These are phyloP conservation scores for Shiraia sp. DNA, from an alignment of 2,329 filamentous ascomycete genomes.

Conservation along the genomic window DNA sequence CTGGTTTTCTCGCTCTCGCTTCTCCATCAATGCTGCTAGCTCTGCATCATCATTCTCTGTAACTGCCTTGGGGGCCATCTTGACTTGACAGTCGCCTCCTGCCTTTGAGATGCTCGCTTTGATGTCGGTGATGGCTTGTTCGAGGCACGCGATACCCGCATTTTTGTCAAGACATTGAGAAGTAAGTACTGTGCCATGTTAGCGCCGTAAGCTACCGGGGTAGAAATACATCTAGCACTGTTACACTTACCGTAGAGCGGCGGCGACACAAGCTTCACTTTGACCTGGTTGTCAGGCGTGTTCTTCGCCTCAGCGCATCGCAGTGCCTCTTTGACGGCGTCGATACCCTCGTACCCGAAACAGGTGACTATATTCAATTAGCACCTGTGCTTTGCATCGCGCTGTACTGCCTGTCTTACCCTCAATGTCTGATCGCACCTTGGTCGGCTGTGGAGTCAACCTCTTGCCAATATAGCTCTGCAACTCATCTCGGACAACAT, in stretches of 20 bases:
- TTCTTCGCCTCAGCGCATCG: slow-evolving; percentile 90
- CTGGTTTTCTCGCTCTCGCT: slow-evolving; percentile 95
- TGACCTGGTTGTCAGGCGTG: slow-evolving; percentile 90
- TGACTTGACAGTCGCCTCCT: slow-evolving; percentile 81
- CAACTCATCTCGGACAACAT: slow-evolving; percentile 84
- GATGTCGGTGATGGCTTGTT: slow-evolving; percentile 89
- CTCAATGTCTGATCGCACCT: slow-evolving; percentile 96
- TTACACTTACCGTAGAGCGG: slow-evolving; percentile 75
- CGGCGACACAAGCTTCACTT: slow-evolving; percentile 97
- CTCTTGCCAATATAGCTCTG: slow-evolving; percentile 96
- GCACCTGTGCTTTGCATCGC: background rate
- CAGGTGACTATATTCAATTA: slow-evolving; percentile 38
- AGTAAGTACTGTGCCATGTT: slow-evolving; percentile 68
- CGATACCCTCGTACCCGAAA: slow-evolving; percentile 92
- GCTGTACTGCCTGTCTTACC: slow-evolving; percentile 74
- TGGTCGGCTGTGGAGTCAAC: slow-evolving; percentile 96
- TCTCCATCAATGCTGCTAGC: slow-evolving; percentile 97
- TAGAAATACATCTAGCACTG: too few relatives aligned
- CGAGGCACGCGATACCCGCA: slow-evolving; percentile 79
- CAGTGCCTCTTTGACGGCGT: slow-evolving; percentile 92
- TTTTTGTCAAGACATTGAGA: slow-evolving; percentile 94
- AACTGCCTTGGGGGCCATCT: slow-evolving; percentile 99
- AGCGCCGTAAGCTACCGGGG: slow-evolving; percentile 6
- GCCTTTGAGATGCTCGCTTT: slow-evolving; percentile 75
- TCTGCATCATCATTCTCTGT: slow-evolving; percentile 98